Base-by-base conservation (phyloP, 805 yeast species). In the Jamesozyma rosinii region DNA sequence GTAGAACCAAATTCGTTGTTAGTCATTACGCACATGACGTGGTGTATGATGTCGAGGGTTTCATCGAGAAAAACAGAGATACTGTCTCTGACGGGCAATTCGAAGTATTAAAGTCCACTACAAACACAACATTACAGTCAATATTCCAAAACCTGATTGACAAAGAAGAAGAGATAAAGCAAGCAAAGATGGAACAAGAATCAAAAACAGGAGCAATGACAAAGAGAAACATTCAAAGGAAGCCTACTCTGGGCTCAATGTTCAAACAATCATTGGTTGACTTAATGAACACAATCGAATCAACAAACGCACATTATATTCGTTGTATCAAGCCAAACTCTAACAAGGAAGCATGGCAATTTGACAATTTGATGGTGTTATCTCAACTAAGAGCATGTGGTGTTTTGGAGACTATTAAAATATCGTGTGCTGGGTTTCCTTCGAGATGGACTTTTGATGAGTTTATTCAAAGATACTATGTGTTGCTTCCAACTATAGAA, bases 261-360 rank as follows among this genome's bases (percentile, higher is more conserved):
- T 90, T 90, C 75, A 92, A 90, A 63, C 79, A 79, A 44, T 90
- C 97, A 1, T 73, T 90, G 66, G 83, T 87, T 52, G 97, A 90
- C 52, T 75, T 90, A 51, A 90, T 92, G 98, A 70, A 67, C 35
- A 90, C 97, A 0, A 90, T 90, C 45, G 78, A 90, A 62, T 83
- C 95, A 1, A 92, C 97, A 0, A 90, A 90, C 61, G 98, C 83
- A 24, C 98, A 90, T 64, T 90, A 90, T 58, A 90, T 90, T 60
- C 83, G 98, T 62, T 90, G 98, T 71, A 92, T 92, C 62, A 90
- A 90, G 64, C 98, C 98, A 3, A 90, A 90, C 61, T 95, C 90
- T 55, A 80, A 79, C 48, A 90, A 92, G 65, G 79, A 77, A 44
- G 95, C 97, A 1, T 90, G 98, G 98, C 82, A 79, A 60, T 90